Evolutionary conservation across 2,329 filamentous ascomycete genomes (phyloP).

Genomic region (Colletotrichum somersetense): DNA sequence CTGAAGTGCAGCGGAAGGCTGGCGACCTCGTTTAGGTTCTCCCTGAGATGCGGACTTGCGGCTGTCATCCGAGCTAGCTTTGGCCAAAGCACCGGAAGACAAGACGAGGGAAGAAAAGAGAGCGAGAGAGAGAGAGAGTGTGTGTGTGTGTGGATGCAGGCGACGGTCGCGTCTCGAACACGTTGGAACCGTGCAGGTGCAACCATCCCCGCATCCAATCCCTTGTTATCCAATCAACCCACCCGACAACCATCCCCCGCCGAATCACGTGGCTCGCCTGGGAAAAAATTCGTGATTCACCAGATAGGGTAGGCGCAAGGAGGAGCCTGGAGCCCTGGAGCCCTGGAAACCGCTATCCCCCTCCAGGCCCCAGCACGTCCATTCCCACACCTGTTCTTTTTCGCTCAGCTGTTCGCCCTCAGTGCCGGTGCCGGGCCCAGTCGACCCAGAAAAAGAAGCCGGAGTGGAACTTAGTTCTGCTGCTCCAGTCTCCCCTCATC

Average conservation of each 20-base stretch:
- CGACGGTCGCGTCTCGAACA: slow-evolving; percentile 36
- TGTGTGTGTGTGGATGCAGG: too few relatives aligned
- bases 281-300: slow-evolving; percentile 32
- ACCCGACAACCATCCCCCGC: slow-evolving; percentile 34
- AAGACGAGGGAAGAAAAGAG: too few relatives aligned
- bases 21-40: not conserved
- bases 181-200: slow-evolving; percentile 40
- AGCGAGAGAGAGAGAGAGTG: not conserved
- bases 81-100: slow-evolving; percentile 1
- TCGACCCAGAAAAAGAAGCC: slow-evolving; percentile 1
- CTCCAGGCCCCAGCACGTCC: not conserved
- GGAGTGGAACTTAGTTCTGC: not conserved
- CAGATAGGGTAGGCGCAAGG: slow-evolving; percentile 3
- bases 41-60: slow-evolving; percentile 17
- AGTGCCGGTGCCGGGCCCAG: not conserved
- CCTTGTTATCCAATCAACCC: slow-evolving; percentile 30
- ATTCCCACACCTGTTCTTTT: slow-evolving; percentile 39
- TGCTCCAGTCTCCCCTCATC: not conserved
- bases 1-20: not conserved
- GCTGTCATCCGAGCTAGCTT: not conserved
- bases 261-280: slow-evolving; percentile 39
- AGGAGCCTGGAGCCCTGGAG: slow-evolving; percentile 18
- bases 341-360: slow-evolving; percentile 5
- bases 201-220: slow-evolving; percentile 14
- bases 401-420: slow-evolving; percentile 1